phyloP scores from a whole-genome alignment of 345 rosid genomes.

The Bretschneidera sinensis region DNA sequence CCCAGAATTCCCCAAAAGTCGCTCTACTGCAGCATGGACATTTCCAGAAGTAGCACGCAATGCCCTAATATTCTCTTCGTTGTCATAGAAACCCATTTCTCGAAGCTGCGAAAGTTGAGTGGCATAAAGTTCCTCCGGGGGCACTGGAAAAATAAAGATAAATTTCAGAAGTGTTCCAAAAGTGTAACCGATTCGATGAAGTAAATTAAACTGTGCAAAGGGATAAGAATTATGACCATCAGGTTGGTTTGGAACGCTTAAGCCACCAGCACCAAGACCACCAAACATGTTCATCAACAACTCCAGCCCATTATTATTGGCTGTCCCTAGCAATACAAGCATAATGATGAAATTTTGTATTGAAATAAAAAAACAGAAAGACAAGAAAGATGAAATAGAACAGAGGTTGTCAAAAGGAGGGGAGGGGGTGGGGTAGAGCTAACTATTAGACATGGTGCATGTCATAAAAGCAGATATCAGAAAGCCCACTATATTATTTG shows the following conservation, averaged over 20 bases:
- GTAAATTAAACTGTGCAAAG: not conserved
- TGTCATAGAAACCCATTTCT: slow-evolving; percentile 88
- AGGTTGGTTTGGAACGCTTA: slow-evolving; percentile 51
- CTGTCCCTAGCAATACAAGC: slow-evolving; percentile 27
- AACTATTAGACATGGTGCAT: not conserved
- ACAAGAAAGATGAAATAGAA: not conserved
- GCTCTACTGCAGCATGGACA: slow-evolving; percentile 87
- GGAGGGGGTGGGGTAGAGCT: not conserved
- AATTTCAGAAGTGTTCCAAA: not conserved
- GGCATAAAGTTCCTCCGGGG: slow-evolving; percentile 82
- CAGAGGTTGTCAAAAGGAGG: not conserved
- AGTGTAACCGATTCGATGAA: too few species aligned
- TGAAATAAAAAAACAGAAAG: not conserved
- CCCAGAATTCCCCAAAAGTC: slow-evolving; percentile 74
- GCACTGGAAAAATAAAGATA: slow-evolving; percentile 37
- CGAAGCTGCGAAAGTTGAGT: slow-evolving; percentile 83
- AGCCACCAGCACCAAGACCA: slow-evolving; percentile 70
- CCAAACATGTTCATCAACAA: slow-evolving; percentile 91
- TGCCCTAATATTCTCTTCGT: slow-evolving; percentile 82
- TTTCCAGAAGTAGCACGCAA: slow-evolving; percentile 76
- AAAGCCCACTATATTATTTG: not conserved
- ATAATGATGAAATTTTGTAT: not conserved
- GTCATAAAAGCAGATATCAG: not conserved
- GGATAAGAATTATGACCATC: slow-evolving; percentile 42
- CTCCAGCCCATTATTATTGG: slow-evolving; percentile 48